A percentile compares a stretch with the other conserved stretches of the same genome.
Evolutionary conservation across 768 basidiomycete genomes (phyloP).

Genomic region (Postia placenta): DNA sequence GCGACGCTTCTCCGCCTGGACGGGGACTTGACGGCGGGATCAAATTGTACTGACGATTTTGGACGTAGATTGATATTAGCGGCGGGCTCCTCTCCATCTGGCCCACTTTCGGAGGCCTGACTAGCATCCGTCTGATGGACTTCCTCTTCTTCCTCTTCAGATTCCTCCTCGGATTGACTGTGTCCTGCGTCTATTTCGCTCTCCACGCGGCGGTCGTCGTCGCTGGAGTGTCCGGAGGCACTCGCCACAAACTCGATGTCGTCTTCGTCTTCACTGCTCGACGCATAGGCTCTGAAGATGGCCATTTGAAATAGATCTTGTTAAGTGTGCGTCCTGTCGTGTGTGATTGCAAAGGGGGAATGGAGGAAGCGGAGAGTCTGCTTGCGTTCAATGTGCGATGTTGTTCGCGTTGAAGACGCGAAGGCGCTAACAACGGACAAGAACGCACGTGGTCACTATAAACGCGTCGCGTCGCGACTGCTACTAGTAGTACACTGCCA

Average conservation of each 20-base stretch:
- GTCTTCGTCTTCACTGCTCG: conserved; percentile 51
- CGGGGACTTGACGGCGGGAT: not conserved
- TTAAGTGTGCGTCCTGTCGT: no score
- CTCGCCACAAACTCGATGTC: conserved; percentile 29
- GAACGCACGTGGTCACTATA: no score
- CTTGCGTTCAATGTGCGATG: no score
- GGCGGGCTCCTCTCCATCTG: conserved; percentile 2
- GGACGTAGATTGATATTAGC: conserved; percentile 4
- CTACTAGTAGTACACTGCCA: no score
- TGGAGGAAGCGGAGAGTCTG: no score
- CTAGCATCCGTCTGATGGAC: not conserved
- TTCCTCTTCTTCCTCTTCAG: conserved; percentile 12
- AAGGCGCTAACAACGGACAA: no score
- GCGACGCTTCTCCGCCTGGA: conserved; percentile 6
- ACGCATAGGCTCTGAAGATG: conserved; percentile 60
- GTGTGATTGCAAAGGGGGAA: no score
- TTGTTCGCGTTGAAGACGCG: no score
- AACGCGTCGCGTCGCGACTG: no score
- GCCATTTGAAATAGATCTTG: no score
- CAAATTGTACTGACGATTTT: not conserved
- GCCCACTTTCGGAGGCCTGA: not conserved
- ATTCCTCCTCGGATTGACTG: no score
- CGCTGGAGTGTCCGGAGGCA: conserved; percentile 20
- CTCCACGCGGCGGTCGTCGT: conserved; percentile 24
- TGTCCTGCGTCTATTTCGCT: conserved; percentile 23